Percentiles rank a stretch among this genome's conserved stretches.
phyloP scores from a whole-genome alignment of 2,329 filamentous ascomycete species.

The Rhynchosporium secalis region DNA sequence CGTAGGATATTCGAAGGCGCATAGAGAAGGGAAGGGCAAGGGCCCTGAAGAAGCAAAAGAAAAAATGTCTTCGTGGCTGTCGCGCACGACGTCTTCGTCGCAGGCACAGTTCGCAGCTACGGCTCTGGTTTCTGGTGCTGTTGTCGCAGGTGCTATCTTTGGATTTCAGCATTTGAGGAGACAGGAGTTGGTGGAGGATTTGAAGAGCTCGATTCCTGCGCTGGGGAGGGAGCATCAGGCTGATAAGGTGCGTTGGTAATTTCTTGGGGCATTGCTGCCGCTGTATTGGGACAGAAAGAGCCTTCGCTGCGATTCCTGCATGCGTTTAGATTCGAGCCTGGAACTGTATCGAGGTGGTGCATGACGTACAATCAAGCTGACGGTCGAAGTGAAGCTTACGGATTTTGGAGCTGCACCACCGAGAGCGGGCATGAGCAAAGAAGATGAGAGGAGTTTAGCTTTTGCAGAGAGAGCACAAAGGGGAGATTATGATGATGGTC shows the following conservation, averaged over 20 bases:
- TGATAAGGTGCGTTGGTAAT: conserved; percentile 42
- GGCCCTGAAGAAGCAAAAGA: conserved; percentile 1
- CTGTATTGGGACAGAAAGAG: conserved; percentile 6
- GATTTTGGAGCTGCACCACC: conserved; percentile 47
- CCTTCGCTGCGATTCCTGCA: not conserved
- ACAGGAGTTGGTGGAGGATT: conserved; percentile 52
- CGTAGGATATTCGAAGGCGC: conserved; percentile 6
- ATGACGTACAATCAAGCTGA: conserved; percentile 38
- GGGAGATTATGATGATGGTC: conserved; percentile 62
- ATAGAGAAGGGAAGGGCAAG: conserved; percentile 15
- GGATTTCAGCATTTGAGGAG: conserved; percentile 61
- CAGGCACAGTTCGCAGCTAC: conserved; percentile 65
- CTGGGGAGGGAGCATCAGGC: conserved; percentile 39
- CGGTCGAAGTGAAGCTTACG: conserved; percentile 47
- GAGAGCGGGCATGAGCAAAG: conserved; percentile 48
- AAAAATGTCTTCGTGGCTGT: conserved; percentile 37
- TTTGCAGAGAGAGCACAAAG: conserved; percentile 60
- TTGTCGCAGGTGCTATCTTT: conserved; percentile 60
- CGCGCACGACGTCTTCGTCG: conserved; percentile 27
- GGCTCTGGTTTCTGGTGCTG: conserved; percentile 63
- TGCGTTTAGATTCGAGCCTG: not conserved
- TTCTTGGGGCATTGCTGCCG: no score
- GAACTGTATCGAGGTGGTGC: not conserved
- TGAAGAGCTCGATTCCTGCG: conserved; percentile 61
- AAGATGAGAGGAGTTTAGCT: conserved; percentile 59